Percentiles rank a stretch among this genome's conserved stretches.
phyloP scores from a whole-genome alignment of 108 stramenopile species.

The Schizochytrium sp. region DNA sequence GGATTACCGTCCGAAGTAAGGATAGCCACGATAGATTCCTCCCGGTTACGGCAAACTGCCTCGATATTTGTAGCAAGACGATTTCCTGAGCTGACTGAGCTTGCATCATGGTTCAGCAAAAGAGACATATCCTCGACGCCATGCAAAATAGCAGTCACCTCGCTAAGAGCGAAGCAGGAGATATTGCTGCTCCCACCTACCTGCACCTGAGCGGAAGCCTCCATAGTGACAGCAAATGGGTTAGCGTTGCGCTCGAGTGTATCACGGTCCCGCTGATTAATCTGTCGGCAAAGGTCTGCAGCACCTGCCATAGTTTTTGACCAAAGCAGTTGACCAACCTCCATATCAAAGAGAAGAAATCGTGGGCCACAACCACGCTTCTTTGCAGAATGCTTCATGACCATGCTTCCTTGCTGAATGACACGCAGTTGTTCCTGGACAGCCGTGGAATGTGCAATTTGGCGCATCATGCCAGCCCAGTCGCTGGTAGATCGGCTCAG shows the following conservation, averaged over 20 bases:
- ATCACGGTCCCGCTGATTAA: conserved; percentile 19
- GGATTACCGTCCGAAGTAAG: background rate
- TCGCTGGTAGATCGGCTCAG: conserved; percentile 39
- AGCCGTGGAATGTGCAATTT: background rate
- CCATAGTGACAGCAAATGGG: conserved; percentile 5
- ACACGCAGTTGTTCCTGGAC: conserved; percentile 58
- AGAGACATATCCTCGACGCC: conserved; percentile 36
- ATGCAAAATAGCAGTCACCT: conserved; percentile 21
- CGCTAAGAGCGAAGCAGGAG: conserved; percentile 3
- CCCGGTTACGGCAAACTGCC: background rate
- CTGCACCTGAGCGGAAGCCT: background rate
- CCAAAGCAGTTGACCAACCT: conserved; percentile 14
- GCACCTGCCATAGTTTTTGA: conserved; percentile 27
- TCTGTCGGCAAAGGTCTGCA: conserved; percentile 27
- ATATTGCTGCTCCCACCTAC: conserved; percentile 22
- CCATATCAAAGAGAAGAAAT: conserved; percentile 24
- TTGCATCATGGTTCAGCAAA: background rate
- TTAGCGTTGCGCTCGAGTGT: conserved; percentile 26
- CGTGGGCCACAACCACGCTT: conserved; percentile 47
- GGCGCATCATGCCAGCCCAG: conserved; percentile 60
- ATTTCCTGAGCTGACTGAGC: background rate
- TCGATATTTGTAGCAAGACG: conserved; percentile 9
- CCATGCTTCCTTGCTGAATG: conserved; percentile 27
- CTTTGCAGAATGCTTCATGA: conserved; percentile 55
- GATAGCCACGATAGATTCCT: background rate